Base-by-base conservation (phyloP, 176 grass and related monocot genomes). In the Cocos nucifera region DNA sequence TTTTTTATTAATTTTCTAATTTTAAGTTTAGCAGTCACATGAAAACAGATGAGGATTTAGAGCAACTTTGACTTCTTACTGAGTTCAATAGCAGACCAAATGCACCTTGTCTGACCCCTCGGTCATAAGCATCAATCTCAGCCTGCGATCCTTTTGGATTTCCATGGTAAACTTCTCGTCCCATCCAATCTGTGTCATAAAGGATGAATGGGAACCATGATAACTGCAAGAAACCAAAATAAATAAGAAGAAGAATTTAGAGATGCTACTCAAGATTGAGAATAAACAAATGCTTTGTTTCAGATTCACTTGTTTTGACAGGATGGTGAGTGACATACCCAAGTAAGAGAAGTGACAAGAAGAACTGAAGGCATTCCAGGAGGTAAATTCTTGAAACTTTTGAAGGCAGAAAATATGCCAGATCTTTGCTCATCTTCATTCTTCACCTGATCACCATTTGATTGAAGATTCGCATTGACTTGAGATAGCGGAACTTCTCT, bases 101-200 rank as follows among this genome's bases (percentile, higher is more conserved):
- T 21, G 87, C 77, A 14, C 93, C 93, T 19, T 80, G 56, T 62
- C 93, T 78, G 69, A 92, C 84, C 26, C 87, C 93, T 53, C 69
- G 59, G 61, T 88, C 53, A 24, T 86, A 98, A 2, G 93, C 93
- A 12, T 35, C 19, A 4, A 67, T 4, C 65, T 92, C 52, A 24
- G 59, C 69, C 2, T 54, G 19, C 25, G 4, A 70, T 18, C 93
- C 93, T 62, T 75, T 92, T 3, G 93, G 83, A 35, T 87, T 53
- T 5, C 93, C 93, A 59, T 97, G 93, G 76, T 88, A 91, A 70
- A 98, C 80, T 78, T 98, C 93, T 62, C 87, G 93, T 17, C 93
- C 87, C 93, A 98, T 92, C 87, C 93, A 92, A 66, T 98, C 93
- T 6, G 93, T 98, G 79, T 98, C 87, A 57, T 98, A 98, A 2